Conservation (phyloP, 345 rosid genomes). For the Gossypium rotundifolium region DNA sequence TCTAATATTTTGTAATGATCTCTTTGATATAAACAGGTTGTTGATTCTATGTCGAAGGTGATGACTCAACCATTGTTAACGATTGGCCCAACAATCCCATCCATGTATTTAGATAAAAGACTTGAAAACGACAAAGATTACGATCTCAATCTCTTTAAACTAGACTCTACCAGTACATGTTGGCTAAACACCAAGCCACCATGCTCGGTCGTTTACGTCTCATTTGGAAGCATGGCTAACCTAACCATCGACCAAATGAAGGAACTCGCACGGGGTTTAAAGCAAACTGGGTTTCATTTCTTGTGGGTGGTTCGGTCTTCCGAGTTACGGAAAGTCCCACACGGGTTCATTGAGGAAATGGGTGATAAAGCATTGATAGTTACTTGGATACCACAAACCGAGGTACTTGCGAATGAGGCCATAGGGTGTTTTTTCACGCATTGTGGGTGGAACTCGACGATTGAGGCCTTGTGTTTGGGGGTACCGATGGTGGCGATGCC, state of each 20-base stretch:
- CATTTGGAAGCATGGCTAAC: constrained; percentile 62
- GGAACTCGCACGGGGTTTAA: constrained; percentile 44
- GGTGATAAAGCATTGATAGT: constrained; percentile 31
- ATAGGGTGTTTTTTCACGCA: constrained; percentile 60
- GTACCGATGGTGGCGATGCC: constrained; percentile 58
- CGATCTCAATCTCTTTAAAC: constrained; percentile 37
- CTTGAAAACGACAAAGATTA: constrained; percentile 37
- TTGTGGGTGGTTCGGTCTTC: constrained; percentile 51
- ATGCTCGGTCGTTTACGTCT: constrained; percentile 49
- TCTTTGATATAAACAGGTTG: constrained; percentile 12
- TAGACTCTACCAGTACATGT: constrained; percentile 12
- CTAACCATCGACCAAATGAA: constrained; percentile 39
- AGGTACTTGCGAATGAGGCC: constrained; percentile 38
- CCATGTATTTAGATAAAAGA: constrained; percentile 48
- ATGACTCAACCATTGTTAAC: constrained; percentile 27
- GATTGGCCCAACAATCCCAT: constrained; percentile 69
- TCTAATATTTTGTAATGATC: too few species aligned
- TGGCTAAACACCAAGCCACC: constrained; percentile 49
- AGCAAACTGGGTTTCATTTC: constrained; percentile 26
- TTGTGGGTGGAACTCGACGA: constrained; percentile 63
- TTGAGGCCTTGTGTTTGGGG: constrained; percentile 45
- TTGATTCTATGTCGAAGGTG: constrained; percentile 35
- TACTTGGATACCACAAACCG: constrained; percentile 52
- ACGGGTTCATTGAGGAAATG: constrained; percentile 12
- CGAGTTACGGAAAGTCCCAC: constrained; percentile 43